A percentile compares a stretch with the other conserved stretches of the same genome.
Conservation (phyloP, 352 stramenopile genomes). For the Phytophthora pseudosyringae region DNA sequence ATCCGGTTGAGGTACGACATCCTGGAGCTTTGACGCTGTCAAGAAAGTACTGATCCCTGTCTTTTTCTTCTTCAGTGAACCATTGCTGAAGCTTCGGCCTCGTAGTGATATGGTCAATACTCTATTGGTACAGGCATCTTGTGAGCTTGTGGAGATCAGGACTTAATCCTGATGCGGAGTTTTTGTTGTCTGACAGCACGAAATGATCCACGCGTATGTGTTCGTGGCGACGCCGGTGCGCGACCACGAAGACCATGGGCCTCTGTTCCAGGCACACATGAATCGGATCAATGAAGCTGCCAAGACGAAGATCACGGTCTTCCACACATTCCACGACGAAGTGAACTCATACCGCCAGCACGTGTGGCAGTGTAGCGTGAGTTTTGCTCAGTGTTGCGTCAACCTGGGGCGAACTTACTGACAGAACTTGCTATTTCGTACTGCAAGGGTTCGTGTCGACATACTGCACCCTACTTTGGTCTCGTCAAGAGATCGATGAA, state of each 20-base stretch:
- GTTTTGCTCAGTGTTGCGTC: conserved; percentile 9
- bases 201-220: conserved; percentile 92
- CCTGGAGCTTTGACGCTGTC: neutral
- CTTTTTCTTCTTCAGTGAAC: conserved; percentile 50
- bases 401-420: neutral
- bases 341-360: conserved; percentile 86
- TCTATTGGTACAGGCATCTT: conserved; percentile 52
- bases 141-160: neutral
- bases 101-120: conserved; percentile 89
- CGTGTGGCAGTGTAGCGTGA: conserved; percentile 87
- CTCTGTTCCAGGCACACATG: conserved; percentile 85
- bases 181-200: conserved; percentile 56
- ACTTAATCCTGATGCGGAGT: neutral
- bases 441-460: conserved; percentile 73
- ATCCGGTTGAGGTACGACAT: conserved; percentile 73
- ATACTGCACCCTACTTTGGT: conserved; percentile 74
- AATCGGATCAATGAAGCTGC: conserved; percentile 73
- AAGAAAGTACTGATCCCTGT: neutral
- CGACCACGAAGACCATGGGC: conserved; percentile 88
- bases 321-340: conserved; percentile 92
- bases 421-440: neutral
- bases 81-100: conserved; percentile 81
- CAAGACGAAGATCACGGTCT: conserved; percentile 85
- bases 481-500: conserved; percentile 91
- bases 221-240: conserved; percentile 82